Percentiles rank a stretch among this genome's conserved stretches.
Conservation (phyloP, 1,284 basidiomycete genomes). For the Pseudozyma pruni region DNA sequence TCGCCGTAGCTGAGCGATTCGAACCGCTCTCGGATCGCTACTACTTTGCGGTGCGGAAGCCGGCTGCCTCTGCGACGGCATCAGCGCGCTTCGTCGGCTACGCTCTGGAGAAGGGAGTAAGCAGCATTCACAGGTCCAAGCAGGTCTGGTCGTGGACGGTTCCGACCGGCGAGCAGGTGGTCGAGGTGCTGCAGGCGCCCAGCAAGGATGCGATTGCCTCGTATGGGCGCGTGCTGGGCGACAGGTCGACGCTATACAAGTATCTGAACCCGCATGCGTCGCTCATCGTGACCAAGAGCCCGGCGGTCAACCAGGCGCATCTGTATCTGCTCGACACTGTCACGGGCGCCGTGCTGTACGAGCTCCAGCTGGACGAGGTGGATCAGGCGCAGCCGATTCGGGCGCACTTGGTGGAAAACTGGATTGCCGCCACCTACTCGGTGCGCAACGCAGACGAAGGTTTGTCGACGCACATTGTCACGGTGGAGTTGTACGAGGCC, state of each 20-base stretch:
- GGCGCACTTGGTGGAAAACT: constrained; percentile 84
- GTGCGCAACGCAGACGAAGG: constrained; percentile 72
- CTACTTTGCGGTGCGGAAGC: constrained; percentile 37
- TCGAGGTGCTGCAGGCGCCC: constrained; percentile 32
- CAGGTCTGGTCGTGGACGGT: constrained; percentile 55
- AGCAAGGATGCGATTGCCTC: constrained; percentile 40
- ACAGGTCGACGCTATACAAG: constrained; percentile 91
- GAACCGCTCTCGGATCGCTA: constrained; percentile 32
- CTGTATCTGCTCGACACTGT: constrained; percentile 81
- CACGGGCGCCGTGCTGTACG: constrained; percentile 78
- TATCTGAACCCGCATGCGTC: constrained; percentile 87
- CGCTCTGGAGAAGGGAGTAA: constrained; percentile 28
- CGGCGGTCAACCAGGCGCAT: constrained; percentile 69
- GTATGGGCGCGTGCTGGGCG: constrained; percentile 81
- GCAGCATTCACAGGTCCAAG: constrained; percentile 30
- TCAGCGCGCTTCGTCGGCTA: constrained; percentile 44
- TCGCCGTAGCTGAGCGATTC: constrained; percentile 45
- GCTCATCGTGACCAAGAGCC: constrained; percentile 71
- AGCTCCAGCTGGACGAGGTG: constrained; percentile 57
- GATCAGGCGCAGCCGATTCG: constrained; percentile 71
- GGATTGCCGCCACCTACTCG: constrained; percentile 83
- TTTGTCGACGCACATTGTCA: constrained; percentile 69
- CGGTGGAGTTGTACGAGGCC: constrained; percentile 84
- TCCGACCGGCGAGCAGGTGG: constrained; percentile 41
- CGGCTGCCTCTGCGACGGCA: neutral